Conservation (phyloP, 768 basidiomycete species). For the Russula dissimulans region DNA sequence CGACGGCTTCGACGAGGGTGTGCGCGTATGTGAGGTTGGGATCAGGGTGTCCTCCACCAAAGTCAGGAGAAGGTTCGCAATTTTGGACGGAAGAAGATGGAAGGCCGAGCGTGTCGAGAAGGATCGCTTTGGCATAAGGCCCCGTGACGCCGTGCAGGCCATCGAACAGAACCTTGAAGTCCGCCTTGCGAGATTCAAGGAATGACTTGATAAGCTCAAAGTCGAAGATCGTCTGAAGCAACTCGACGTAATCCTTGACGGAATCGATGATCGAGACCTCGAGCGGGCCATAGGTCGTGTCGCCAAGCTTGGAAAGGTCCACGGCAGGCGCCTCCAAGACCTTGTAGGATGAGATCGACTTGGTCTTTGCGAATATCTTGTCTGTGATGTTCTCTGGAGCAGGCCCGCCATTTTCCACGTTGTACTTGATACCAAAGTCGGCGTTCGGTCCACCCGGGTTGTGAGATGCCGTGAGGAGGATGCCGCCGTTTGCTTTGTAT, state of each 20-base stretch:
- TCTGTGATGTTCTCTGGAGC: conserved; percentile 96
- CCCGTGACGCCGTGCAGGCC: conserved; percentile 96
- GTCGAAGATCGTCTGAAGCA: conserved; percentile 88
- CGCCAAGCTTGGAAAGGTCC: conserved; percentile 76
- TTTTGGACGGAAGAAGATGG: conserved; percentile 79
- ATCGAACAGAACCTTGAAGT: conserved; percentile 88
- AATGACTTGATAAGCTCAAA: conserved; percentile 87
- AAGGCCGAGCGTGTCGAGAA: conserved; percentile 76
- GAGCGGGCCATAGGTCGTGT: conserved; percentile 71
- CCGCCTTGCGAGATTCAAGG: conserved; percentile 56
- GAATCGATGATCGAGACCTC: conserved; percentile 90
- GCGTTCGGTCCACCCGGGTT: conserved; percentile 98
- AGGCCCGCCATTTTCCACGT: conserved; percentile 94
- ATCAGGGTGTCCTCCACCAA: conserved; percentile 96
- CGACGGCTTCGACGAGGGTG: conserved; percentile 85
- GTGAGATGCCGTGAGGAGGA: conserved; percentile 93
- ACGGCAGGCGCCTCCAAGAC: conserved; percentile 66
- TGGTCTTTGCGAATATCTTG: conserved; percentile 87
- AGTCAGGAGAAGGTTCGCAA: conserved; percentile 85
- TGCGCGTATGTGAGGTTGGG: conserved; percentile 98
- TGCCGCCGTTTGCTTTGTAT: conserved; percentile 94
- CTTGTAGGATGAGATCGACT: conserved; percentile 80
- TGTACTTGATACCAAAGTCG: conserved; percentile 99
- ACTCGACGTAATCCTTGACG: conserved; percentile 75
- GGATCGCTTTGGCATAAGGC: conserved; percentile 85